phyloP scores from a whole-genome alignment of 352 stramenopile genomes.

The Globisporangium nagaii region DNA sequence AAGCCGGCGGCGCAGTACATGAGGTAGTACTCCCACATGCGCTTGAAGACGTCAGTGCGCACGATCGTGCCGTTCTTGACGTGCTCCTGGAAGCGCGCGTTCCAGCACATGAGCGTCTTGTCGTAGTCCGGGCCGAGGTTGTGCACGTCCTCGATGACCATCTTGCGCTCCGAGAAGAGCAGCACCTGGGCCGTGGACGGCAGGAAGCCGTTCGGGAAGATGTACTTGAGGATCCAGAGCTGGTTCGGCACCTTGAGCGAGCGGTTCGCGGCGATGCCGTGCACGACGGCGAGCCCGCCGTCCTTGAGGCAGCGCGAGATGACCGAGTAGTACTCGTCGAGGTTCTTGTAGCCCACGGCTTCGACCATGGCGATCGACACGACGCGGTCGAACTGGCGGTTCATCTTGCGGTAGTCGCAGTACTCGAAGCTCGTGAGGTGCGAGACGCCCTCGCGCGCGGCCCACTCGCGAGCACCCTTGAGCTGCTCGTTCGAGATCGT shows the following conservation, averaged over 20 bases:
- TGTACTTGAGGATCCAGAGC: conserved; percentile 90
- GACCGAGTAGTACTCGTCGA: conserved; percentile 81
- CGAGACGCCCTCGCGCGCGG: conserved; percentile 67
- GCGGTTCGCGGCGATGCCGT: conserved; percentile 80
- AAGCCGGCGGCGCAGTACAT: conserved; percentile 89
- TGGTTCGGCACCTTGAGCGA: conserved; percentile 80
- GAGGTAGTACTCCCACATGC: conserved; percentile 90
- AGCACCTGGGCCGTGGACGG: conserved; percentile 74
- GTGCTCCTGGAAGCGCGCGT: conserved; percentile 81
- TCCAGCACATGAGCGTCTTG: conserved; percentile 88
- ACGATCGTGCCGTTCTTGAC: conserved; percentile 70
- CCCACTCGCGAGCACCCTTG: conserved; percentile 79
- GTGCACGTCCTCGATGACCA: conserved; percentile 79
- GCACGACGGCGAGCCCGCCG: conserved; percentile 63
- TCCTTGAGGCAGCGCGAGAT: conserved; percentile 82
- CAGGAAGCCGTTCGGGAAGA: conserved; percentile 88
- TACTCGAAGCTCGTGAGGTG: conserved; percentile 87
- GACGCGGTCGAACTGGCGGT: conserved; percentile 82
- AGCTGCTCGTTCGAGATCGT: conserved; percentile 90
- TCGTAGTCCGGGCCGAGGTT: conserved; percentile 88
- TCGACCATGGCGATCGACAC: conserved; percentile 89
- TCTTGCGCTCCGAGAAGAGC: conserved; percentile 70
- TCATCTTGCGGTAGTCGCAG: conserved; percentile 89
- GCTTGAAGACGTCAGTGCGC: conserved; percentile 77
- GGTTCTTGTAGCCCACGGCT: conserved; percentile 87